Conservation (phyloP, 176 grass and related monocot species). For the Triticum dicoccoides region DNA sequence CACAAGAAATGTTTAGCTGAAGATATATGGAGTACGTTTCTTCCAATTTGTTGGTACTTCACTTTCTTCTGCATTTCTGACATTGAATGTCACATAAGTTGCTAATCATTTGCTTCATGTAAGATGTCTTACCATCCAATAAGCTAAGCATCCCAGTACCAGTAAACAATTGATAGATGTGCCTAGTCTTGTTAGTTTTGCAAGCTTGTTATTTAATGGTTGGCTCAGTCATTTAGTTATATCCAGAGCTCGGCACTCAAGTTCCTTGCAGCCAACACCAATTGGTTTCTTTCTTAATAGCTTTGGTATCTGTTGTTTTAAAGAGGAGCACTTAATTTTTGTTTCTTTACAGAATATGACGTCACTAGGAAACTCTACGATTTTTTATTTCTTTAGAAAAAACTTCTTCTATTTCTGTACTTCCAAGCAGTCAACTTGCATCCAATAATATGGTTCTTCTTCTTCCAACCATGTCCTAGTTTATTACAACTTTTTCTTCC, state of each 20-base stretch:
- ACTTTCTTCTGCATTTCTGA: not conserved
- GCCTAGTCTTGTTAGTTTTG: not conserved
- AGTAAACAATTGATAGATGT: constrained; percentile 9
- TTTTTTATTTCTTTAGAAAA: not conserved
- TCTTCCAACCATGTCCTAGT: not conserved
- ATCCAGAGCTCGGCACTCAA: not conserved
- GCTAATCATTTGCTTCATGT: not conserved
- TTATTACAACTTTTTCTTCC: constrained; percentile 1
- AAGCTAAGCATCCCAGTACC: constrained; percentile 12
- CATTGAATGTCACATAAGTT: not conserved
- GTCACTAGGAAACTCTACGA: not conserved
- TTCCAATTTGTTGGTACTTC: not conserved
- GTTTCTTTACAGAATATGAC: not conserved
- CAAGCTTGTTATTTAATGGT: not conserved
- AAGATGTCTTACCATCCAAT: not conserved
- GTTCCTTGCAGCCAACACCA: not conserved
- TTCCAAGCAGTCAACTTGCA: constrained; percentile 7
- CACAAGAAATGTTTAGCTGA: constrained; percentile 10
- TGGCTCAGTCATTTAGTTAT: constrained; percentile 15
- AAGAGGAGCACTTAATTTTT: constrained; percentile 2
- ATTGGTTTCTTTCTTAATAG: not conserved
- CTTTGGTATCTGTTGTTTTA: constrained; percentile 8
- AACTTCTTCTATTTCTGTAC: constrained; percentile 7
- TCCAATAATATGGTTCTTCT: not conserved
- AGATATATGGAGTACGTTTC: not conserved